Conservation (phyloP, 805 yeast genomes). For the Metschnikowia sp. region DNA sequence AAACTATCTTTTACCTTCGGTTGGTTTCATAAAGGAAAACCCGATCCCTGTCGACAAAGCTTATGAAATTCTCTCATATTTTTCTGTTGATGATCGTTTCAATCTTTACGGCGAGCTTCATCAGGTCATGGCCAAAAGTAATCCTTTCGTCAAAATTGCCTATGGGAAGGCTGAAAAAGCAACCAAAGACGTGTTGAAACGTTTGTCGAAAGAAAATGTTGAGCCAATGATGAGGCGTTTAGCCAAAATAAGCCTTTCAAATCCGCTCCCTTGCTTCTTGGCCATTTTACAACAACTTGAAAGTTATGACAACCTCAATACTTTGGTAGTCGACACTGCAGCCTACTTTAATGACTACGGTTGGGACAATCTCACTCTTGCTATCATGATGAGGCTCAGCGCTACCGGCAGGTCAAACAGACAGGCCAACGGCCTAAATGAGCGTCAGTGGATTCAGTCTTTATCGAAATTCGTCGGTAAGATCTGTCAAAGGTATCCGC, state of each 20-base stretch:
- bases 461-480: slow-evolving; percentile 76
- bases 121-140: slow-evolving; percentile 53
- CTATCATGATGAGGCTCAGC: slow-evolving; percentile 66
- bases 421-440: slow-evolving; percentile 77
- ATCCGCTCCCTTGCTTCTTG: slow-evolving; percentile 74
- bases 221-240: slow-evolving; percentile 67
- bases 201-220: slow-evolving; percentile 79
- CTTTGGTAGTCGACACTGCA: slow-evolving; percentile 73
- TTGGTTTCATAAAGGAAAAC: slow-evolving; percentile 51
- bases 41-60: slow-evolving; percentile 61
- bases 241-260: slow-evolving; percentile 66
- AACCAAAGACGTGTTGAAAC: slow-evolving; percentile 72
- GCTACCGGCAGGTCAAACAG: slow-evolving; percentile 58
- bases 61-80: slow-evolving; percentile 49
- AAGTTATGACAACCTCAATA: slow-evolving; percentile 83
- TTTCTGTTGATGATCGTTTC: slow-evolving; percentile 62
- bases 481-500: slow-evolving; percentile 52
- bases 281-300: slow-evolving; percentile 80
- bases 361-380: slow-evolving; percentile 82
- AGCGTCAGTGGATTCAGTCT: slow-evolving; percentile 82
- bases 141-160: slow-evolving; percentile 53
- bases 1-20: slow-evolving; percentile 62
- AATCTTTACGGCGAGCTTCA: slow-evolving; percentile 78
- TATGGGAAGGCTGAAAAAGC: slow-evolving; percentile 69
- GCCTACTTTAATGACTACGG: slow-evolving; percentile 69